Percentiles rank a stretch among this genome's conserved stretches.
These are phyloP conservation scores for Mycena olivaceomarginata DNA, from an alignment of 768 basidiomycete species.

Conservation along the genomic window DNA sequence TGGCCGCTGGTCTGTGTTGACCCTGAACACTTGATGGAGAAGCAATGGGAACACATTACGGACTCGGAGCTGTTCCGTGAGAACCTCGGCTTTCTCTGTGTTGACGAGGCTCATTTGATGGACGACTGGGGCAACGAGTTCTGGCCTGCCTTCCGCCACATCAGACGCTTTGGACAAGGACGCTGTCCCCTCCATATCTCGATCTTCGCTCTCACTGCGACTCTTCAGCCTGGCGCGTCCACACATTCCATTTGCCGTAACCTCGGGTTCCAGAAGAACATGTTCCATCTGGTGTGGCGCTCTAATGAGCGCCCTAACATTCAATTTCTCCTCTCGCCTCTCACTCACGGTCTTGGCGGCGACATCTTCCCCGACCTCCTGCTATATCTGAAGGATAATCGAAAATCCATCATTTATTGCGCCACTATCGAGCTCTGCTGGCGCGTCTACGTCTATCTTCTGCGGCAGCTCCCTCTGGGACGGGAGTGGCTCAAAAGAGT, in stretches of 20 bases:
- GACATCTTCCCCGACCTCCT: not conserved
- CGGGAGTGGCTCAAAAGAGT: not conserved
- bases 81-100: conserved; percentile 20
- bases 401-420: not conserved
- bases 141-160: conserved; percentile 12
- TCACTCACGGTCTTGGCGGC: conserved; percentile 31
- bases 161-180: conserved; percentile 26
- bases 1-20: not conserved
- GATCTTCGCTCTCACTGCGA: conserved; percentile 30
- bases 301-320: conserved; percentile 40
- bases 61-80: conserved; percentile 18
- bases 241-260: not conserved
- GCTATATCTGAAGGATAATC: not conserved
- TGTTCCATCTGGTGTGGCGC: conserved; percentile 24
- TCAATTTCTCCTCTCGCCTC: conserved; percentile 21
- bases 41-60: conserved; percentile 14
- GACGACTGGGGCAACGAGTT: conserved; percentile 36
- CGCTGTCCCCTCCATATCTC: conserved; percentile 19
- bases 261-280: conserved; percentile 21
- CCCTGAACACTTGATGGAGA: not conserved
- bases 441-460: not conserved
- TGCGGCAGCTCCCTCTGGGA: not conserved
- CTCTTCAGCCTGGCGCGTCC: conserved; percentile 18
- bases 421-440: not conserved
- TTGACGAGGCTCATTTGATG: conserved; percentile 32